These are phyloP conservation scores for Heimioporus sp. DNA, from an alignment of 768 basidiomycete species.

Conservation along the genomic window DNA sequence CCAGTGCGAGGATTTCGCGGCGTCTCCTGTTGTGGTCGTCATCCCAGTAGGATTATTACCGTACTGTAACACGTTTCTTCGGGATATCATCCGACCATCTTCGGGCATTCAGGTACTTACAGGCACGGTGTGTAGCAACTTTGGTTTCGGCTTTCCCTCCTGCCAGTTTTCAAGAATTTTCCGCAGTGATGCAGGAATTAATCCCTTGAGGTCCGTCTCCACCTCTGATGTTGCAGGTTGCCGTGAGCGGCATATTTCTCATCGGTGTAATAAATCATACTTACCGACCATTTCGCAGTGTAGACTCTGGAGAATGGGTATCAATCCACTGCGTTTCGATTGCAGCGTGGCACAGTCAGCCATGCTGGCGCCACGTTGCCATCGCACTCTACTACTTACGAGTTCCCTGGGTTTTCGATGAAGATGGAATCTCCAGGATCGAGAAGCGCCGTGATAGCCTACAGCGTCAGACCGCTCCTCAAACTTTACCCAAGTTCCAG, in stretches of 20 bases:
- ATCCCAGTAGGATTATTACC: constrained; percentile 81
- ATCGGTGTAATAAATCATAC: constrained; percentile 4
- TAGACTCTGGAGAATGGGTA: constrained; percentile 54
- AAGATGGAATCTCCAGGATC: constrained; percentile 73
- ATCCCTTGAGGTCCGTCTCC: constrained; percentile 64
- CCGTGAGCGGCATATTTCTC: not conserved
- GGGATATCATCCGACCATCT: not conserved
- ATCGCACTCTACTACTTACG: constrained; percentile 40
- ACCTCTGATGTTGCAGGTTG: constrained; percentile 48
- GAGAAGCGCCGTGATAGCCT: constrained; percentile 58
- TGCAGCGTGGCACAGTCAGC: not conserved
- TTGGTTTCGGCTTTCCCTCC: constrained; percentile 59
- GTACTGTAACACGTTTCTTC: constrained; percentile 38
- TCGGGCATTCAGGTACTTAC: constrained; percentile 31
- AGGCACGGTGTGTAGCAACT: constrained; percentile 71
- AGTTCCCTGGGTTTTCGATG: constrained; percentile 75
- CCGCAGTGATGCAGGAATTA: constrained; percentile 54
- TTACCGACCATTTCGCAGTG: constrained; percentile 54
- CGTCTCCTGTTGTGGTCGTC: constrained; percentile 62
- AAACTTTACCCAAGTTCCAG: not conserved
- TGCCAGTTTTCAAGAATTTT: constrained; percentile 69
- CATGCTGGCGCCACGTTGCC: not conserved
- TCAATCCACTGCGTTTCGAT: constrained; percentile 46
- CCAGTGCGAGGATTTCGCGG: constrained; percentile 61
- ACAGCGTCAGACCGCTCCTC: too few relatives aligned